These are phyloP conservation scores for Cyclocybe cylindracea DNA, from an alignment of 768 basidiomycete genomes.

Conservation along the genomic window DNA sequence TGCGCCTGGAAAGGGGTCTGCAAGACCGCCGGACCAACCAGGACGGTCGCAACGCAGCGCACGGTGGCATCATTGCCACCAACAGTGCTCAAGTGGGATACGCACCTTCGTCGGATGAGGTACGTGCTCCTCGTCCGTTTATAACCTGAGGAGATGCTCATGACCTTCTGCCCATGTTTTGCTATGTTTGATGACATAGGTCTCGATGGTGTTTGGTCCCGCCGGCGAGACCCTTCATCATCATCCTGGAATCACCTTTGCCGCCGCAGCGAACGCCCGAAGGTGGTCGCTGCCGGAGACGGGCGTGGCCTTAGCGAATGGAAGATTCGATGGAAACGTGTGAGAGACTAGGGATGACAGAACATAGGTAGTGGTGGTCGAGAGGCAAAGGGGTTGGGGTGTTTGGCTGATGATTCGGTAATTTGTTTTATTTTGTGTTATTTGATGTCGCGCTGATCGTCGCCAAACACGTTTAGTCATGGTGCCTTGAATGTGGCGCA, in stretches of 20 bases:
- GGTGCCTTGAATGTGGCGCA: no score
- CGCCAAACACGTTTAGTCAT: no score
- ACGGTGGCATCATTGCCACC: constrained; percentile 1
- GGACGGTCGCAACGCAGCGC: constrained; percentile 4
- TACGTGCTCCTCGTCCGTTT: constrained; percentile 1
- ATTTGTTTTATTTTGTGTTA: no score
- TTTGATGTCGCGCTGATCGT: no score
- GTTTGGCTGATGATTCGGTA: no score
- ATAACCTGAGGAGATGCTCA: no score
- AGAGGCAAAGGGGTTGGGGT: no score
- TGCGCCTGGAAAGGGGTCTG: constrained; percentile 7
- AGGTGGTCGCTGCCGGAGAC: constrained; percentile 21
- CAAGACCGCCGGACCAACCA: constrained; percentile 4
- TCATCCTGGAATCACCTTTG: background rate
- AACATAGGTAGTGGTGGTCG: background rate
- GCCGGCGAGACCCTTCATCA: background rate
- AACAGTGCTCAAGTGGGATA: constrained; percentile 1
- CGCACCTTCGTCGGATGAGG: constrained; percentile 2
- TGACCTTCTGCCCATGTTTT: background rate
- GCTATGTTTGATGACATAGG: background rate
- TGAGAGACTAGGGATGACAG: background rate
- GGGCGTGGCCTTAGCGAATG: constrained; percentile 2
- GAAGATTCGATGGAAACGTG: background rate
- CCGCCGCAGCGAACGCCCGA: constrained; percentile 4
- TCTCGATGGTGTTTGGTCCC: background rate